Percentiles rank a stretch among this genome's conserved stretches.
These are phyloP conservation scores for Dissophora globulifera DNA, from an alignment of 192 early-diverging fungal species.

Conservation along the genomic window DNA sequence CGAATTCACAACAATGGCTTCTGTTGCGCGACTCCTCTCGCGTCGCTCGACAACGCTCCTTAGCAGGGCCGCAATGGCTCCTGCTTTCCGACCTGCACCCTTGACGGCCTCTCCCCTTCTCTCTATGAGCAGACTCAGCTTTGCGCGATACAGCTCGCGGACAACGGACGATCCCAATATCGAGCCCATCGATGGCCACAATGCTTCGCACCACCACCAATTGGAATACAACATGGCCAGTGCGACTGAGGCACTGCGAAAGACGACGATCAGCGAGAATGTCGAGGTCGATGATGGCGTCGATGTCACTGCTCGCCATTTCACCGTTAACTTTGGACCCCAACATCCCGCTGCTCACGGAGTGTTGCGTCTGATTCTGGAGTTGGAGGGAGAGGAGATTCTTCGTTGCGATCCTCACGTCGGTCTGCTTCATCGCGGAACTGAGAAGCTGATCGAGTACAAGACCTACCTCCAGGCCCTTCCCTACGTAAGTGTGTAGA, in stretches of 20 bases:
- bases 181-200: background rate
- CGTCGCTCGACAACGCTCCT: conserved; percentile 38
- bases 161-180: too few relatives aligned
- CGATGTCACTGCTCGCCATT: conserved; percentile 68
- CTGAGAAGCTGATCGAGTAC: conserved; percentile 99
- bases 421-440: conserved; percentile 96
- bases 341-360: conserved; percentile 99
- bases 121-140: conserved; percentile 6
- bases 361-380: conserved; percentile 92
- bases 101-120: conserved; percentile 7
- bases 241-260: conserved; percentile 23
- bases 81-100: conserved; percentile 4
- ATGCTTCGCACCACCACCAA: conserved; percentile 40
- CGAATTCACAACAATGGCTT: conserved; percentile 23
- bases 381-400: conserved; percentile 92
- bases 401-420: conserved; percentile 96
- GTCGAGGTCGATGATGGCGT: conserved; percentile 57
- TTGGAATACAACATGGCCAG: conserved; percentile 18
- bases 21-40: conserved; percentile 49
- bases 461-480: conserved; percentile 98
- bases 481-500: conserved; percentile 73
- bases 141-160: conserved; percentile 31
- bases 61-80: conserved; percentile 16
- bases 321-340: conserved; percentile 99
- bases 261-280: conserved; percentile 37